phyloP scores from a whole-genome alignment of 768 basidiomycete species.

The Leccinum subtestaceum region DNA sequence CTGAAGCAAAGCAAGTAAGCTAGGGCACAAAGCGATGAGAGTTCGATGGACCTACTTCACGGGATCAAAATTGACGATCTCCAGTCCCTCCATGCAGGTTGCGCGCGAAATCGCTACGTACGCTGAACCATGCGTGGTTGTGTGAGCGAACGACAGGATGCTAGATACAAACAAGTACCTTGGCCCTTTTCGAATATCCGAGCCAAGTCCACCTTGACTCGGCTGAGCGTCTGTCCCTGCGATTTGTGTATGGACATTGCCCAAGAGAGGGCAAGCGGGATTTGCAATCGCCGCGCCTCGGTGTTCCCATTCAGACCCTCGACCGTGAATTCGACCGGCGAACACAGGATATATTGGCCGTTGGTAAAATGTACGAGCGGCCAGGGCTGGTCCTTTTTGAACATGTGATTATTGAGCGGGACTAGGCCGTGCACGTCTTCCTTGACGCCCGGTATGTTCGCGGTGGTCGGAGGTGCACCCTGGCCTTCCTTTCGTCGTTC shows the following conservation, averaged over 20 bases:
- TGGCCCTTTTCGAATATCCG: conserved; percentile 88
- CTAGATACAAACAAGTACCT: conserved; percentile 25
- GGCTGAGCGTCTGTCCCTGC: conserved; percentile 92
- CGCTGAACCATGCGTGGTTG: conserved; percentile 17
- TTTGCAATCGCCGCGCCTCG: conserved; percentile 44
- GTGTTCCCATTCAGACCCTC: conserved; percentile 32
- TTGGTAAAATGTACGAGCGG: conserved; percentile 38
- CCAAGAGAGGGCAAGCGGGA: conserved; percentile 89
- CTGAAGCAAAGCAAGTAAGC: conserved; percentile 16
- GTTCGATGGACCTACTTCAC: conserved; percentile 23
- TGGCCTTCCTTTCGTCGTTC: conserved; percentile 19
- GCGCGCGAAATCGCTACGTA: conserved; percentile 41
- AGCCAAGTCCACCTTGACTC: conserved; percentile 89
- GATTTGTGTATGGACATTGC: conserved; percentile 99
- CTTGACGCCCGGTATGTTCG: not conserved
- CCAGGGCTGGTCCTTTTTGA: conserved; percentile 24
- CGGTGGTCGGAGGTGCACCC: not conserved
- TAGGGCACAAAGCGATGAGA: not conserved
- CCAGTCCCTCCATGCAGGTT: conserved; percentile 39
- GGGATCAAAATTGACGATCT: conserved; percentile 37
- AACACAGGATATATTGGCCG: conserved; percentile 26
- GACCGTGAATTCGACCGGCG: conserved; percentile 35
- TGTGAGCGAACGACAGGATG: not conserved
- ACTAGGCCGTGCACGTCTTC: conserved; percentile 12
- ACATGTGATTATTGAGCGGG: conserved; percentile 13